phyloP scores from a whole-genome alignment of 2,329 filamentous ascomycete species.

The Acrocalymma vagum region DNA sequence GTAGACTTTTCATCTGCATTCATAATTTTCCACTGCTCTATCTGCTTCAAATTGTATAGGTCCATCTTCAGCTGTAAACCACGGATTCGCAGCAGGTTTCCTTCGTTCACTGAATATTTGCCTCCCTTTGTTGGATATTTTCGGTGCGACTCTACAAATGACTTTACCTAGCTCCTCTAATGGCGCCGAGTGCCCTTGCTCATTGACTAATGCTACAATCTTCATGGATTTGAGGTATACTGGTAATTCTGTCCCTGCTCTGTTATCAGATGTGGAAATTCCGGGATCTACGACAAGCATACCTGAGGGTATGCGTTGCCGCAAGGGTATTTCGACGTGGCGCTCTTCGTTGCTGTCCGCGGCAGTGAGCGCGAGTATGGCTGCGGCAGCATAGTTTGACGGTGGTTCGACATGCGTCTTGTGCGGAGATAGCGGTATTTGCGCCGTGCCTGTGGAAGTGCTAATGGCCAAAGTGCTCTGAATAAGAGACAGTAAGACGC shows the following conservation, averaged over 20 bases:
- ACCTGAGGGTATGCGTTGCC: conserved; percentile 20
- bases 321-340: conserved; percentile 24
- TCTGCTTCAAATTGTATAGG: conserved; percentile 41
- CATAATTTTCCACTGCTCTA: conserved; percentile 43
- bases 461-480: no score
- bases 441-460: no score
- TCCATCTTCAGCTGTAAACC: conserved; percentile 41
- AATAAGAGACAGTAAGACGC: no score
- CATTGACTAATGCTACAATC: conserved; percentile 23
- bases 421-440: no score
- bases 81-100: conserved; percentile 13
- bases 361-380: conserved; percentile 23
- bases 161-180: conserved; percentile 24
- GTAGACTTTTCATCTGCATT: conserved; percentile 34
- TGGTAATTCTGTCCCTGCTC: conserved; percentile 20
- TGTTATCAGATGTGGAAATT: background rate
- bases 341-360: conserved; percentile 15
- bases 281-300: background rate
- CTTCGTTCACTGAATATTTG: no score
- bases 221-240: conserved; percentile 15
- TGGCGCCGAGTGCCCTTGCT: conserved; percentile 14
- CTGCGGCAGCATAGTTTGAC: conserved; percentile 6
- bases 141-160: conserved; percentile 27
- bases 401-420: no score
- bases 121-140: conserved; percentile 23